Evolutionary conservation across 2,329 filamentous ascomycete genomes (phyloP).

Genomic region (Parastagonospora avenae): DNA sequence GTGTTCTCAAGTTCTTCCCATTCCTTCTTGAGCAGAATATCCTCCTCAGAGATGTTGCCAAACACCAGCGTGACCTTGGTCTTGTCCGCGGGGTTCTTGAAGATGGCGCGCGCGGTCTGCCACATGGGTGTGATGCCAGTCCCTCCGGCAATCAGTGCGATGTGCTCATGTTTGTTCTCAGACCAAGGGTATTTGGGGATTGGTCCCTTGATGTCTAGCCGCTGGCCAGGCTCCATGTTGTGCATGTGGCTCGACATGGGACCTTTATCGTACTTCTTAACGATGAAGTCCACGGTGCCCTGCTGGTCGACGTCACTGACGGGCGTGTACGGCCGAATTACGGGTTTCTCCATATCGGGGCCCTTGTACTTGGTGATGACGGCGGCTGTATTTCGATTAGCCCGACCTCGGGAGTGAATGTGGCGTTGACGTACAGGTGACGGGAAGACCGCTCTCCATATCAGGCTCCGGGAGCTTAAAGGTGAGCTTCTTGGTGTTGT

Average conservation of each 20-base stretch:
- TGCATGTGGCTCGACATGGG: conserved; percentile 92
- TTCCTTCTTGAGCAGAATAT: conserved; percentile 89
- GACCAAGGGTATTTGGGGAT: conserved; percentile 92
- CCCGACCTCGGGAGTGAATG: neutral
- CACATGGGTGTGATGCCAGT: conserved; percentile 99
- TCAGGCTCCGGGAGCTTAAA: conserved; percentile 87
- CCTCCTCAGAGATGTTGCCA: conserved; percentile 85
- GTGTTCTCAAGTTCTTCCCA: conserved; percentile 88
- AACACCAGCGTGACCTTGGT: conserved; percentile 97
- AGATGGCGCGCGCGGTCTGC: conserved; percentile 88
- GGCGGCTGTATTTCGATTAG: conserved; percentile 57
- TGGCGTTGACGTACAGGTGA: conserved; percentile 67
- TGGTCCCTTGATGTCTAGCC: conserved; percentile 90
- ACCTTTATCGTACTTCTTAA: conserved; percentile 90
- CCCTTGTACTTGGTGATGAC: conserved; percentile 91
- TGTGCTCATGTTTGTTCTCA: conserved; percentile 89
- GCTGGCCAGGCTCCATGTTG: conserved; percentile 78
- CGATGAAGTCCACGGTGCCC: conserved; percentile 84
- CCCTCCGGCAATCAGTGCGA: conserved; percentile 86
- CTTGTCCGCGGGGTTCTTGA: conserved; percentile 95
- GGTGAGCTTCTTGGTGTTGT: conserved; percentile 92
- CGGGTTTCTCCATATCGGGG: conserved; percentile 79
- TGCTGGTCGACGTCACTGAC: conserved; percentile 80
- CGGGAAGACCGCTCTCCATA: conserved; percentile 78
- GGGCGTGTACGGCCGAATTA: conserved; percentile 91